Base-by-base conservation (phyloP, 306 rosid genomes). In the Lablab purpureus region DNA sequence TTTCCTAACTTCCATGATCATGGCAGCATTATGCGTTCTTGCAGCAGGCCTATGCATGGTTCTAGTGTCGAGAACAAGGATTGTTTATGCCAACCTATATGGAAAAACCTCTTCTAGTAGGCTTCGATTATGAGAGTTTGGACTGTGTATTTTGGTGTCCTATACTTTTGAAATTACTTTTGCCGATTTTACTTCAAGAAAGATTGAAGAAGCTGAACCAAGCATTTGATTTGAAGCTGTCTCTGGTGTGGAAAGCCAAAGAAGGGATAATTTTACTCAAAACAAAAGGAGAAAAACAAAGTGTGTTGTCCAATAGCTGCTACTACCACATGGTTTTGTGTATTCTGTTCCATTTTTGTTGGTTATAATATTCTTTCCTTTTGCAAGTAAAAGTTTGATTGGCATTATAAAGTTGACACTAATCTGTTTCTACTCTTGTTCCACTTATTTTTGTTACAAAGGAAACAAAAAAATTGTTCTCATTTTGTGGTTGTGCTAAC, bases 1-100 rank as follows among this genome's bases (percentile, higher is more conserved):
- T 84, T 95, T 87, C 87, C 23, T 90, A 10, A 95, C 99, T 75
- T 87, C 89, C 17, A 60, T 84, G 10, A 80, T 92, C 76, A 89
- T 94, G 97, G 85, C 92, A 56, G 90, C 60, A 71, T 87, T 95
- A 55, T 95, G 99, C 66, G 32, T 90, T 13, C 9, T 92, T 56
- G 98, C 91, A 0, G 83, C 89, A 46, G 69, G 76, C 6, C 82
- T 91, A 71, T 87, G 96, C 90, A 79, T 85, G 97, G 67, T 95
- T 78, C 90, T 94, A 3, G 99, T 94, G 8, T 49, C 71, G 34
- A 84, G 99, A 66, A 94, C 99, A 6, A 92, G 73, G 88, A 76
- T 74, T 67, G 99, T 94, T 25, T 94, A 94, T 73, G 60, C 87
- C 49, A 68, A 87, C 67, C 88, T 94, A 15, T 94, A 94, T 55